A percentile compares a stretch with the other conserved stretches of the same genome.
Conservation (phyloP, 2,329 filamentous ascomycete species). For the Arachnopeziza araneosa region DNA sequence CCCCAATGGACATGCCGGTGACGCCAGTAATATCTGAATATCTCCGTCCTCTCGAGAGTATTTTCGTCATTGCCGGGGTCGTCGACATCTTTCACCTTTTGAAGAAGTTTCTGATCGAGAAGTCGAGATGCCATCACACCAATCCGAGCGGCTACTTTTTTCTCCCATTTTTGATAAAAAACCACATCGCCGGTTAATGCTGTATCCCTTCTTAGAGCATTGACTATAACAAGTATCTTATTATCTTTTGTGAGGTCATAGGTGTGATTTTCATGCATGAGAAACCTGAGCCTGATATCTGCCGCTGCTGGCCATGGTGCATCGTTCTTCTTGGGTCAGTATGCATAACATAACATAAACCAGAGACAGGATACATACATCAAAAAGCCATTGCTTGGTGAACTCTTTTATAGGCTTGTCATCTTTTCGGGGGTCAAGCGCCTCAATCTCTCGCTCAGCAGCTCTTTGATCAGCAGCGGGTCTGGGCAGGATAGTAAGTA, state of each 20-base stretch:
- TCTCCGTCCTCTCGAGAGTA: not conserved
- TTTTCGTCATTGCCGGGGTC: not conserved
- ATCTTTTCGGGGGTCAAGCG: constrained; percentile 2
- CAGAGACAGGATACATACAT: not conserved
- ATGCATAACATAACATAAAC: not conserved
- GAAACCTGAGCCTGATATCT: constrained; percentile 1
- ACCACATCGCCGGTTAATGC: not conserved
- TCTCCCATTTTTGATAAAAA: not conserved
- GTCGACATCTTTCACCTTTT: not conserved
- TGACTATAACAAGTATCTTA: not conserved
- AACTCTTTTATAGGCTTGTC: constrained; percentile 2
- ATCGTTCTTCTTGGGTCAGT: not conserved
- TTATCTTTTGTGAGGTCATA: not conserved
- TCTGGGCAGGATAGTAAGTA: not conserved
- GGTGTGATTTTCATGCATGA: constrained; percentile 2
- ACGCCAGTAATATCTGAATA: not conserved
- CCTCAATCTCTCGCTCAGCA: not conserved
- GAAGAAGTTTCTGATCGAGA: not conserved
- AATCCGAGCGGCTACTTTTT: not conserved
- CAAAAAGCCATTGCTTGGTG: constrained; percentile 1
- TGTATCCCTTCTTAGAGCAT: not conserved
- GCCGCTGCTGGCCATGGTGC: constrained; percentile 1
- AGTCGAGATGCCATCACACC: not conserved
- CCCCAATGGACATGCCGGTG: not conserved
- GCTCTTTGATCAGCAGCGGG: not conserved